A percentile compares a stretch with the other conserved stretches of the same genome.
phyloP scores from a whole-genome alignment of 371 early-diverging fungal species.

The Globomyces sp. region DNA sequence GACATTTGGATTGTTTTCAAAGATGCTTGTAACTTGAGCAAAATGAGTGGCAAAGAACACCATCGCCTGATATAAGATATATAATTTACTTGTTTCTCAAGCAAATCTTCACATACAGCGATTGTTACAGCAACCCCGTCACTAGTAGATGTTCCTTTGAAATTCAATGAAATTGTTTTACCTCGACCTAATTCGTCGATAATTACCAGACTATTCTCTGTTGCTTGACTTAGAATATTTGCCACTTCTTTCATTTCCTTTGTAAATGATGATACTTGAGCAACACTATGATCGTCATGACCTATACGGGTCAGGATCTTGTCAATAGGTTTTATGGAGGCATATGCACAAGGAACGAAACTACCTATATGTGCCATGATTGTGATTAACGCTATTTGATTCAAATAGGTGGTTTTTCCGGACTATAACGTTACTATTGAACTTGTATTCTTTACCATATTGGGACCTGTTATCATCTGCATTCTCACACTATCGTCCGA shows the following conservation, averaged over 20 bases:
- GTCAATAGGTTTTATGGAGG: conserved; percentile 74
- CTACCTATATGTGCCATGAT: conserved; percentile 96
- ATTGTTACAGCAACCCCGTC: conserved; percentile 82
- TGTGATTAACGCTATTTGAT: conserved; percentile 82
- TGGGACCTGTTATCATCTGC: conserved; percentile 94
- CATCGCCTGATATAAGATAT: not conserved
- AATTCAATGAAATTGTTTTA: not conserved
- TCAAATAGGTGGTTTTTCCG: conserved; percentile 93
- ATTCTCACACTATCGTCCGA: conserved; percentile 65
- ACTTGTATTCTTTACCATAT: conserved; percentile 62
- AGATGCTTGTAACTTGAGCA: not conserved
- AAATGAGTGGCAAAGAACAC: conserved; percentile 15
- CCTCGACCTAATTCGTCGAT: conserved; percentile 98
- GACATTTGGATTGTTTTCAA: not conserved
- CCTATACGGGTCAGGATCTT: conserved; percentile 57
- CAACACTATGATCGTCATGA: conserved; percentile 25
- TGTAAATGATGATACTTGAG: conserved; percentile 46
- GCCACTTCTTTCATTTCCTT: conserved; percentile 88
- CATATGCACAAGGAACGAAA: conserved; percentile 82
- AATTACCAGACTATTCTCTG: conserved; percentile 71
- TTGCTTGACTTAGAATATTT: conserved; percentile 74
- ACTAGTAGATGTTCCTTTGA: conserved; percentile 59
- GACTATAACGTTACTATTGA: conserved; percentile 30
- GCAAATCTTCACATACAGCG: conserved; percentile 75
- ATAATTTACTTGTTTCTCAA: conserved; percentile 20